These are phyloP conservation scores for Cyclanthera cordifolia DNA, from an alignment of 306 rosid genomes.

Conservation along the genomic window DNA sequence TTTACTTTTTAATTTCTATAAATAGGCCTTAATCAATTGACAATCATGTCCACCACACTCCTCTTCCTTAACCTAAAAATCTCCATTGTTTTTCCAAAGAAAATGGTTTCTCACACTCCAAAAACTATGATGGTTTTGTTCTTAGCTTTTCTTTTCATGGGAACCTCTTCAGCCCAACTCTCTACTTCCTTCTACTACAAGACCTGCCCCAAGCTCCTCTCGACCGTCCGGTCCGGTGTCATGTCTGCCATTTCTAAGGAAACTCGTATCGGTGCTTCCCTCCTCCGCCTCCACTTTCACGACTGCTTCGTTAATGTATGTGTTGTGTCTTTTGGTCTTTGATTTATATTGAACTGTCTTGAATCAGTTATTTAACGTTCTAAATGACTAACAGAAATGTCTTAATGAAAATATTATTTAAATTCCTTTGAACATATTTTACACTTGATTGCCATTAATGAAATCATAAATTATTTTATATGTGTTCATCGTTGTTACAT, in stretches of 20 bases:
- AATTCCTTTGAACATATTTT: no score
- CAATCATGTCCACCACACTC: constrained; percentile 9
- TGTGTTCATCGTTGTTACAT: no score
- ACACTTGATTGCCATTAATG: no score
- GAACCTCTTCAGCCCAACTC: constrained; percentile 37
- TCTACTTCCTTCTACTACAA: constrained; percentile 33
- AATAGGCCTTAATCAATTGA: neutral
- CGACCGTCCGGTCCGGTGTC: constrained; percentile 31
- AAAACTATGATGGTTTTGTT: neutral
- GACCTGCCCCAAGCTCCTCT: constrained; percentile 45
- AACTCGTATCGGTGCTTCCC: constrained; percentile 65
- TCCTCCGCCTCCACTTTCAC: constrained; percentile 70
- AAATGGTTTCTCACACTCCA: neutral
- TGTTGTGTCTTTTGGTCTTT: neutral
- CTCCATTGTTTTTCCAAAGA: neutral
- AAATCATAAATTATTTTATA: no score
- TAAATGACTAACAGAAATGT: no score
- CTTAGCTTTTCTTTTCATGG: neutral
- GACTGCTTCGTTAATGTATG: constrained; percentile 75
- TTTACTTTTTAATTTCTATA: neutral
- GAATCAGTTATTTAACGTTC: no score
- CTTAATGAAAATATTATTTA: no score
- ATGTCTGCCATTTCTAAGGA: constrained; percentile 41
- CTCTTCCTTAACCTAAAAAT: neutral
- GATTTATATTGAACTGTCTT: no score